Conservation (phyloP, 805 yeast species). For the Wickerhamomyces mucosus region DNA sequence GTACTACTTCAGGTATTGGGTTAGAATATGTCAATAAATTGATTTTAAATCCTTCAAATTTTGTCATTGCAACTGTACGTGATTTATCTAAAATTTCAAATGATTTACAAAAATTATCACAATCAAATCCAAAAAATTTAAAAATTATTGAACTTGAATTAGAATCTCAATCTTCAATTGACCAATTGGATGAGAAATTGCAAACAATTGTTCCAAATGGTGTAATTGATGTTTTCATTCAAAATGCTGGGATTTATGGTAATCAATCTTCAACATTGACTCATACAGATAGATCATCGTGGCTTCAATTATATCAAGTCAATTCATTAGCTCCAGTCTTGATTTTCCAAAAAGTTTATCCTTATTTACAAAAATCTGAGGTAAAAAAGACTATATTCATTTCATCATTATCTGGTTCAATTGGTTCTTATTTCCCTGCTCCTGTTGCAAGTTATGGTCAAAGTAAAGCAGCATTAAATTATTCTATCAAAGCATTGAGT, state of each 20-base stretch:
- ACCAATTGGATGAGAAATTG: constrained; percentile 5
- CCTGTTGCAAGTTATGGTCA: constrained; percentile 24
- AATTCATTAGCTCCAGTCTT: constrained; percentile 20
- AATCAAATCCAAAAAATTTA: constrained; percentile 12
- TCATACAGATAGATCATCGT: constrained; percentile 1
- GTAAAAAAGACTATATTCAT: constrained; percentile 20
- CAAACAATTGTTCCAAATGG: too few relatives aligned
- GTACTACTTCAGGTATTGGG: background rate
- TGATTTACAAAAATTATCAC: constrained; percentile 5
- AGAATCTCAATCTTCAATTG: constrained; percentile 10
- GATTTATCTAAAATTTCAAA: constrained; percentile 5
- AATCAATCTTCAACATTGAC: background rate
- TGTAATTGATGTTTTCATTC: constrained; percentile 17
- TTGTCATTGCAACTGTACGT: constrained; percentile 9
- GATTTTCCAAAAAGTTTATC: constrained; percentile 12
- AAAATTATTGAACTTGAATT: constrained; percentile 19
- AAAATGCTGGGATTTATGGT: constrained; percentile 19
- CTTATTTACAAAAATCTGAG: constrained; percentile 13
- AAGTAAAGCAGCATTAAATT: constrained; percentile 30
- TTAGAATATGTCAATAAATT: background rate
- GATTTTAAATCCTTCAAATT: constrained; percentile 1
- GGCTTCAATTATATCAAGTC: constrained; percentile 10
- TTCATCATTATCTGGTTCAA: constrained; percentile 20
- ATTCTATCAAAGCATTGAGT: constrained; percentile 20
- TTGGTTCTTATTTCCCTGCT: constrained; percentile 9